These are phyloP conservation scores for Chromosphaera perkinsii DNA, from an alignment of 208 protist species.

Conservation along the genomic window DNA sequence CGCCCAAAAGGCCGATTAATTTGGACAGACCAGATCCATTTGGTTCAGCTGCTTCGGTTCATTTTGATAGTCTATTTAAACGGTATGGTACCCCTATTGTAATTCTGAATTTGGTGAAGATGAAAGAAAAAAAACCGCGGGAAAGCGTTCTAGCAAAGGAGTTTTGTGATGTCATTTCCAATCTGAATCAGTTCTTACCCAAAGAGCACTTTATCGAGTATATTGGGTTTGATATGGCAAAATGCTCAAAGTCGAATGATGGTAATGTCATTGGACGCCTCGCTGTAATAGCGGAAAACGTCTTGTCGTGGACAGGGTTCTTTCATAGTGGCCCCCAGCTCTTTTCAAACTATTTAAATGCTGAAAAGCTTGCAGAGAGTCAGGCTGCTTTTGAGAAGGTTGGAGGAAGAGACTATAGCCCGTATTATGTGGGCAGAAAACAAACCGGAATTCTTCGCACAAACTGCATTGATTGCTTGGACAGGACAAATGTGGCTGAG, in stretches of 20 bases:
- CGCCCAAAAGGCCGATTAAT: slow-evolving; percentile 74
- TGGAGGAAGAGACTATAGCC: not conserved
- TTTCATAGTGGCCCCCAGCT: slow-evolving; percentile 35
- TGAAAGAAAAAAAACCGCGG: slow-evolving; percentile 70
- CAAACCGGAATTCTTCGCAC: slow-evolving; percentile 75
- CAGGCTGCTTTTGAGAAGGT: not conserved
- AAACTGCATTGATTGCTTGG: slow-evolving; percentile 95
- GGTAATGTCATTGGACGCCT: slow-evolving; percentile 29
- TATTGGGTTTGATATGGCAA: slow-evolving; percentile 36
- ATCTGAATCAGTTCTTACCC: slow-evolving; percentile 55
- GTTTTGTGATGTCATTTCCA: slow-evolving; percentile 62
- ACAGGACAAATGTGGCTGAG: slow-evolving; percentile 91
- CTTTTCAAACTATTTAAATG: too few relatives aligned
- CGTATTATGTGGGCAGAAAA: slow-evolving; percentile 2
- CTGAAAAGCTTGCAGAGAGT: too few relatives aligned
- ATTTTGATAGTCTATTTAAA: slow-evolving; percentile 79
- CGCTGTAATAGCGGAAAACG: slow-evolving; percentile 14
- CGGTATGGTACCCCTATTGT: slow-evolving; percentile 81
- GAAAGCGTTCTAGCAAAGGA: slow-evolving; percentile 69
- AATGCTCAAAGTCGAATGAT: slow-evolving; percentile 19
- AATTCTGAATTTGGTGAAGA: slow-evolving; percentile 78
- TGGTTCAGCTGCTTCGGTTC: slow-evolving; percentile 58
- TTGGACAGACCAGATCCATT: slow-evolving; percentile 60
- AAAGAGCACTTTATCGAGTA: slow-evolving; percentile 3
- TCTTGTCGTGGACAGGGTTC: slow-evolving; percentile 32